phyloP scores from a whole-genome alignment of 345 rosid species.

The Linum usitatissimum region DNA sequence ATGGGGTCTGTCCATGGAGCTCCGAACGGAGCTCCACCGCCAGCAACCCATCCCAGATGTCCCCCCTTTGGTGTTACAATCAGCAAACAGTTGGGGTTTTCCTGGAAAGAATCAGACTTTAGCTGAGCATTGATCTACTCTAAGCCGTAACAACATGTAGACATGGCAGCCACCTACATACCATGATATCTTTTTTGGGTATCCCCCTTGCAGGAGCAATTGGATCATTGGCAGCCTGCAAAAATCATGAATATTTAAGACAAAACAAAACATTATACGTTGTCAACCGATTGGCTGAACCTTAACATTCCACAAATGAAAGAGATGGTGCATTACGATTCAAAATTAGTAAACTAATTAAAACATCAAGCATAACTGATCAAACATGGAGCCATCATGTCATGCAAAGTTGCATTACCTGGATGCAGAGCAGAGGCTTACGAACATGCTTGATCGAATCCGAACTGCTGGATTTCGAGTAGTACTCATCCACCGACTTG shows the following conservation, averaged over 20 bases:
- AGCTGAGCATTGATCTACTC: too few relatives aligned
- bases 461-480: slow-evolving; percentile 78
- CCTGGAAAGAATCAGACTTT: slow-evolving; percentile 25
- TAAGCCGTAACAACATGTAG: too few relatives aligned
- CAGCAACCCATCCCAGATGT: slow-evolving; percentile 90
- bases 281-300: background rate
- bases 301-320: too few relatives aligned
- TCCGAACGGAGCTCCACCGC: slow-evolving; percentile 57
- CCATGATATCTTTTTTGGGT: slow-evolving; percentile 79
- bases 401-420: slow-evolving; percentile 30
- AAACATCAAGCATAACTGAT: background rate
- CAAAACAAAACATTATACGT: background rate
- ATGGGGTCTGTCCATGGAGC: slow-evolving; percentile 81
- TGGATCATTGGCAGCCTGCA: slow-evolving; percentile 81
- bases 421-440: slow-evolving; percentile 79
- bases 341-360: background rate
- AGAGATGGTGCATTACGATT: too few relatives aligned
- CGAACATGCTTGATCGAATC: slow-evolving; percentile 46
- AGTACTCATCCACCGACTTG: slow-evolving; percentile 84
- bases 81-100: slow-evolving; percentile 65
- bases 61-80: slow-evolving; percentile 85
- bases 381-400: background rate
- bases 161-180: slow-evolving; percentile 12
- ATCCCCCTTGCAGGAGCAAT: slow-evolving; percentile 83
- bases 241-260: background rate